Conservation (phyloP, 495 filamentous ascomycete genomes). For the Penicillium atrosanguineum region DNA sequence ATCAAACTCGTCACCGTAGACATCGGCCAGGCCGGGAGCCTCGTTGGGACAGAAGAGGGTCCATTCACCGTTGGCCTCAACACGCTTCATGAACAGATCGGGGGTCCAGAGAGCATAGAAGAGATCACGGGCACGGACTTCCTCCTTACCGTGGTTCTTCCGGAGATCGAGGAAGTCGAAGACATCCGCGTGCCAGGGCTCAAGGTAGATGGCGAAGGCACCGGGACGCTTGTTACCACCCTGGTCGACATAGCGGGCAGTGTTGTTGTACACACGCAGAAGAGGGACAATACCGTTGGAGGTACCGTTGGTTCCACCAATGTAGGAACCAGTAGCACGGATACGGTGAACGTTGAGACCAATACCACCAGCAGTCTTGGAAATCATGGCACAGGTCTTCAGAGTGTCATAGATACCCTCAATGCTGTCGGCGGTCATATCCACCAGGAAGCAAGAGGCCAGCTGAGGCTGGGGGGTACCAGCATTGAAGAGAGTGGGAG, state of each 20-base stretch:
- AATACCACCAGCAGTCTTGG: conserved; percentile 97
- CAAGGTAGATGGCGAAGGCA: conserved; percentile 98
- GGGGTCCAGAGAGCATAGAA: conserved; percentile 99
- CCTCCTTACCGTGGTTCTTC: conserved; percentile 99
- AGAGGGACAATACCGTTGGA: conserved; percentile 98
- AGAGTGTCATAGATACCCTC: conserved; percentile 98
- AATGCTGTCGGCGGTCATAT: conserved; percentile 99
- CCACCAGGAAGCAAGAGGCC: conserved; percentile 95
- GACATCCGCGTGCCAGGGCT: conserved; percentile 98
- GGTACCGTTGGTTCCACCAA: conserved; percentile 93
- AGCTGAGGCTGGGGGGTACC: conserved; percentile 91
- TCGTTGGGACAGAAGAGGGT: conserved; percentile 97
- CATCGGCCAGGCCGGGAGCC: conserved; percentile 89
- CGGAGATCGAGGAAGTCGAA: conserved; percentile 96
- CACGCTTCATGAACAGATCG: conserved; percentile 99
- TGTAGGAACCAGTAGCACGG: conserved; percentile 94
- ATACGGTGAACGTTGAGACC: conserved; percentile 95
- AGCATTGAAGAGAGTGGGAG: conserved; percentile 96
- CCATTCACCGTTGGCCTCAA: conserved; percentile 93
- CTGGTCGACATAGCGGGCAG: conserved; percentile 96
- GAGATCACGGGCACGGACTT: conserved; percentile 92
- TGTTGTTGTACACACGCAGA: conserved; percentile 99
- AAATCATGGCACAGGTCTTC: conserved; percentile 99
- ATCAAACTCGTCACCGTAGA: conserved; percentile 96
- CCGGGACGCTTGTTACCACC: conserved; percentile 99